Evolutionary conservation across 352 stramenopile species (phyloP).

Genomic region (Thalassiosira exigua): DNA sequence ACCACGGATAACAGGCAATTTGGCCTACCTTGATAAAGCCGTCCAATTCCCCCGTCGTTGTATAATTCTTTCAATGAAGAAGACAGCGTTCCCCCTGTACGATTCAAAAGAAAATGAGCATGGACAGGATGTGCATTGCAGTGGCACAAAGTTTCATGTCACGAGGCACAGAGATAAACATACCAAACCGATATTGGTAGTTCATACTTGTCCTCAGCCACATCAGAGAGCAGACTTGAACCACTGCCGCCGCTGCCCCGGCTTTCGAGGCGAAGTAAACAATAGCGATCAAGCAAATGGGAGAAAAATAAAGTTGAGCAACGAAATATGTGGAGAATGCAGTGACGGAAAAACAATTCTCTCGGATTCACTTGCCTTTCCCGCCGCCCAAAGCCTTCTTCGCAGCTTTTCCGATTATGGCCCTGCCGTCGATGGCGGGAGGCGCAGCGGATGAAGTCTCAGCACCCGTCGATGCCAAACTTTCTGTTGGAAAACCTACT

Average conservation of each 20-base stretch:
- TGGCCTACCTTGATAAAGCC: slow-evolving; percentile 90
- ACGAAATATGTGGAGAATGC: too few relatives aligned
- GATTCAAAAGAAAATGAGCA: neutral
- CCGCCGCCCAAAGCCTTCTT: slow-evolving; percentile 76
- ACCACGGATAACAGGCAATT: too few relatives aligned
- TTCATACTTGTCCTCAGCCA: slow-evolving; percentile 90
- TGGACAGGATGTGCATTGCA: too few relatives aligned
- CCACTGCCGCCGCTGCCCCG: slow-evolving; percentile 76
- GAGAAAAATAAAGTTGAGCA: too few relatives aligned
- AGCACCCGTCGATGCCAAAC: too few relatives aligned
- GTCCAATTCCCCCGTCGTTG: slow-evolving; percentile 85
- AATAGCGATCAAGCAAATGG: too few relatives aligned
- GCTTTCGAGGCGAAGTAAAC: too few relatives aligned
- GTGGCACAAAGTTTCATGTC: too few relatives aligned
- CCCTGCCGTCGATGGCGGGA: slow-evolving; percentile 19
- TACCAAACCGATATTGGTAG: slow-evolving; percentile 88
- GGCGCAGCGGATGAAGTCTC: neutral
- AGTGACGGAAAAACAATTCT: too few relatives aligned
- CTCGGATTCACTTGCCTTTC: slow-evolving; percentile 32
- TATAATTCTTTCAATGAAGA: slow-evolving; percentile 84
- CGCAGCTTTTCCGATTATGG: slow-evolving; percentile 69
- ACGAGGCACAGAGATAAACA: neutral
- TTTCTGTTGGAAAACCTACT: too few relatives aligned
- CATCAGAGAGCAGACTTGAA: slow-evolving; percentile 89
- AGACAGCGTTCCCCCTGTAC: slow-evolving; percentile 59